Evolutionary conservation across 2,329 filamentous ascomycete genomes (phyloP).

Genomic region (Phialocephala subalpina): DNA sequence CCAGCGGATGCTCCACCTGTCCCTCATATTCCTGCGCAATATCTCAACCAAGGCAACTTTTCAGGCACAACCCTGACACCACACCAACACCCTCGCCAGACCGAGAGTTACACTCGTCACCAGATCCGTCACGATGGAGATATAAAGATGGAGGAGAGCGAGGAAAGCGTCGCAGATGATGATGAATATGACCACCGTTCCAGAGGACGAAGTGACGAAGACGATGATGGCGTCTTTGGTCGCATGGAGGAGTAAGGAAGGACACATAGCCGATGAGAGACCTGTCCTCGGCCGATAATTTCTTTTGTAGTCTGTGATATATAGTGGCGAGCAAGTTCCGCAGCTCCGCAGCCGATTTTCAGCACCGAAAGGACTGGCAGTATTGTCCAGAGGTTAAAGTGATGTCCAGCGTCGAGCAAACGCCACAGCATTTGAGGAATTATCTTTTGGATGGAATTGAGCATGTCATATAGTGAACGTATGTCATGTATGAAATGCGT

Average conservation of each 20-base stretch:
- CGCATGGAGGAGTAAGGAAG: conserved; percentile 84
- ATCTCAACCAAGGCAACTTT: conserved; percentile 68
- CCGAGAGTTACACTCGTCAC: conserved; percentile 70
- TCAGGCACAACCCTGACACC: conserved; percentile 65
- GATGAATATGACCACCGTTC: conserved; percentile 67
- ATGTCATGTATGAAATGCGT: conserved; percentile 39
- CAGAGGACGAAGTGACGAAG: conserved; percentile 79
- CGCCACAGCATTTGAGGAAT: conserved; percentile 36
- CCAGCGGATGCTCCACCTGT: conserved; percentile 84
- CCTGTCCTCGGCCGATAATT: conserved; percentile 30
- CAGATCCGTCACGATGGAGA: conserved; percentile 65
- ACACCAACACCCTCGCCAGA: conserved; percentile 66
- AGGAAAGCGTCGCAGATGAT: conserved; percentile 70
- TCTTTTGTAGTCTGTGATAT: conserved; percentile 41
- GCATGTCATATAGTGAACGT: conserved; percentile 40
- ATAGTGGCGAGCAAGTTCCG: conserved; percentile 57
- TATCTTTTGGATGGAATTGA: conserved; percentile 31
- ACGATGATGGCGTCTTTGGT: conserved; percentile 95
- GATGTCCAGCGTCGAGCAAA: conserved; percentile 71
- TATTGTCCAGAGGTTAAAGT: conserved; percentile 73
- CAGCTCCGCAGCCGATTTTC: conserved; percentile 67
- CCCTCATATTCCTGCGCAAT: conserved; percentile 84
- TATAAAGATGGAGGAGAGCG: conserved; percentile 73
- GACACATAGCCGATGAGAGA: neutral
- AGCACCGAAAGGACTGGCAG: conserved; percentile 68